Evolutionary conservation across 225 moss, liverwort and hornwort genomes (phyloP).

Genomic region (Pleurozium schreberi): DNA sequence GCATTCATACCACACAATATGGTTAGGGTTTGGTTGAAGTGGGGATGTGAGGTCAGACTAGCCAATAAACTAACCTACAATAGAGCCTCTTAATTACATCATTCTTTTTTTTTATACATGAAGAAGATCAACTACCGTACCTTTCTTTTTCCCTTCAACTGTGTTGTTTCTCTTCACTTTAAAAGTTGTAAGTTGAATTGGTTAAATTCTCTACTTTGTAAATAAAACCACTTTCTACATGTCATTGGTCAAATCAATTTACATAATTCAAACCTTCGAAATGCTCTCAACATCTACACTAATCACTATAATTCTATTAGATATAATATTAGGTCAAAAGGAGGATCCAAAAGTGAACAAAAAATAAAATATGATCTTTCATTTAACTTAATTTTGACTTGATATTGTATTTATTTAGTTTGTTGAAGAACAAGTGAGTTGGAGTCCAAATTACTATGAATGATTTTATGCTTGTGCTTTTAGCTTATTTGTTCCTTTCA

Average conservation of each 20-base stretch:
- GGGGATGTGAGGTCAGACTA: too few species aligned
- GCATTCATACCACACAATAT: too few species aligned
- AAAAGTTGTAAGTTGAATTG: not conserved
- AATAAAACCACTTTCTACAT: not conserved
- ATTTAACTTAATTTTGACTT: not conserved
- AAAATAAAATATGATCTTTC: not conserved
- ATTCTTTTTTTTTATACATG: too few species aligned
- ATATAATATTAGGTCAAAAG: not conserved
- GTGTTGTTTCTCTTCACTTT: not conserved
- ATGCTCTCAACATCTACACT: not conserved
- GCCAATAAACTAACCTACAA: too few species aligned
- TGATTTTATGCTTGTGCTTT: not conserved
- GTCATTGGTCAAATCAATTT: not conserved
- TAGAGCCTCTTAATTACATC: too few species aligned
- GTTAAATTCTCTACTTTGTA: not conserved
- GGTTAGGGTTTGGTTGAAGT: too few species aligned
- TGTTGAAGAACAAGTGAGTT: not conserved
- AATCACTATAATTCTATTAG: not conserved
- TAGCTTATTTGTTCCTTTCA: not conserved
- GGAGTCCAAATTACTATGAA: not conserved
- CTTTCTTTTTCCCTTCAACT: not conserved
- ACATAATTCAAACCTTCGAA: not conserved
- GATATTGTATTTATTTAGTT: not conserved
- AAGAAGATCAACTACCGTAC: not conserved
- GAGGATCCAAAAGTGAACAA: not conserved